phyloP scores from a whole-genome alignment of 768 basidiomycete species.

The Hericium coralloides region DNA sequence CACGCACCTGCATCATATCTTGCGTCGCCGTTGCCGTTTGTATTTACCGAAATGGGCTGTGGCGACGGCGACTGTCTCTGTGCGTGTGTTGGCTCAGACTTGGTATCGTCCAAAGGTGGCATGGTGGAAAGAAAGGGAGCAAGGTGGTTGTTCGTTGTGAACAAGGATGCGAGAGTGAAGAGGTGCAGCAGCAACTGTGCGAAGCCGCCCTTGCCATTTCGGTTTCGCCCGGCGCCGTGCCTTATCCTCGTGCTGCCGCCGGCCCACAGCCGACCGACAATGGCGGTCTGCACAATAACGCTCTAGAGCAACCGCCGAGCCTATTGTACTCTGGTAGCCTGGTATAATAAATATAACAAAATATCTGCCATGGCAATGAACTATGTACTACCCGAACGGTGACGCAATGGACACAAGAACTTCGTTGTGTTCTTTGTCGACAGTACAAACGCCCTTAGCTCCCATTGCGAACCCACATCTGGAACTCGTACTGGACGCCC shows the following conservation, averaged over 20 bases:
- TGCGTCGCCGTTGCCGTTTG: background rate
- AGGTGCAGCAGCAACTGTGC: conserved; percentile 1
- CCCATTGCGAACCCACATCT: conserved; percentile 77
- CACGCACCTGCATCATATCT: background rate
- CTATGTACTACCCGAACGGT: no score
- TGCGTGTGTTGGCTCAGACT: background rate
- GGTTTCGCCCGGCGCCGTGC: background rate
- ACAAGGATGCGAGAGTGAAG: background rate
- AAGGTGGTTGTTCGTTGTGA: background rate
- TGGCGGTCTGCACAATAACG: background rate
- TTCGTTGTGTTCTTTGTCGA: no score
- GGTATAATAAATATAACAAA: no score
- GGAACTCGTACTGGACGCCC: conserved; percentile 80
- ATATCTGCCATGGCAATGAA: no score
- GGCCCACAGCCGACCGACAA: background rate
- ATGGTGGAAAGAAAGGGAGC: background rate
- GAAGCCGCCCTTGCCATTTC: conserved; percentile 2
- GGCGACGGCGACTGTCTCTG: background rate
- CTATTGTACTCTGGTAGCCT: no score
- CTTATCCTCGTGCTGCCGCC: background rate
- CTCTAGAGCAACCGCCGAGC: background rate
- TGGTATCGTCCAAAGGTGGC: background rate
- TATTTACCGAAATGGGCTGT: background rate
- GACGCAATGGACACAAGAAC: no score
- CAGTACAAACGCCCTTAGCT: no score